A percentile compares a stretch with the other conserved stretches of the same genome.
Evolutionary conservation across 2,329 filamentous ascomycete genomes (phyloP).

Genomic region (Zelopaecilomyces penicillatus): DNA sequence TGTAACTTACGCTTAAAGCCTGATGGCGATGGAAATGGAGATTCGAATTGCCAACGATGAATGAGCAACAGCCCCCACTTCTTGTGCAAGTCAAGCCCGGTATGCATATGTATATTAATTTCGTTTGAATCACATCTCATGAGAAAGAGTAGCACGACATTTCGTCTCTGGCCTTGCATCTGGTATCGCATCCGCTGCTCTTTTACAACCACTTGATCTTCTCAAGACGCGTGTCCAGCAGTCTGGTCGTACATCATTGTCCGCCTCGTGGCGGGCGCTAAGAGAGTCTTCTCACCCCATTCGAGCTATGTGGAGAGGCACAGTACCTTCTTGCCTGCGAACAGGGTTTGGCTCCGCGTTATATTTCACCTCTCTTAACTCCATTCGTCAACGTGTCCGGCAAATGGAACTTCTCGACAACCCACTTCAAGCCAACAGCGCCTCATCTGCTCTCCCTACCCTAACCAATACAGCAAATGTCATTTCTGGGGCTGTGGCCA

Average conservation of each 20-base stretch:
- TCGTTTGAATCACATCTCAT: conserved; percentile 2
- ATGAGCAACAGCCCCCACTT: conserved; percentile 7
- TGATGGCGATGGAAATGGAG: no score
- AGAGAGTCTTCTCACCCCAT: conserved; percentile 54
- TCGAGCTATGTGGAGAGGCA: conserved; percentile 81
- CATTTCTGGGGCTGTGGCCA: conserved; percentile 71
- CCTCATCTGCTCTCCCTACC: conserved; percentile 68
- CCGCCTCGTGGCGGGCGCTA: conserved; percentile 20
- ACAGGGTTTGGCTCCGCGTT: conserved; percentile 89
- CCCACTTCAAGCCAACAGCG: conserved; percentile 14
- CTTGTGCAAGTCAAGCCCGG: conserved; percentile 10
- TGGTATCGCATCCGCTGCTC: conserved; percentile 77
- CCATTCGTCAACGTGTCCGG: conserved; percentile 59
- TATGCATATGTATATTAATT: neutral
- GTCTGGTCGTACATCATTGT: conserved; percentile 61
- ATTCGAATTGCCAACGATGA: no score
- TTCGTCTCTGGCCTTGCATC: conserved; percentile 83
- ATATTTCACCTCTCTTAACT: conserved; percentile 86
- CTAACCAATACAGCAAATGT: conserved; percentile 81
- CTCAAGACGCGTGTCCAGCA: conserved; percentile 96
- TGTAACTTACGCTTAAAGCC: no score
- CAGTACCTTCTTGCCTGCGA: conserved; percentile 82
- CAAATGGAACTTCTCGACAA: conserved; percentile 17
- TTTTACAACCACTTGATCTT: conserved; percentile 90
- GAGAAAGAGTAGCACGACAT: conserved; percentile 56